Evolutionary conservation across 495 filamentous ascomycete species (phyloP), one percentile per base, ranked within the genome.

Genomic region (Arthonia radiata): DNA sequence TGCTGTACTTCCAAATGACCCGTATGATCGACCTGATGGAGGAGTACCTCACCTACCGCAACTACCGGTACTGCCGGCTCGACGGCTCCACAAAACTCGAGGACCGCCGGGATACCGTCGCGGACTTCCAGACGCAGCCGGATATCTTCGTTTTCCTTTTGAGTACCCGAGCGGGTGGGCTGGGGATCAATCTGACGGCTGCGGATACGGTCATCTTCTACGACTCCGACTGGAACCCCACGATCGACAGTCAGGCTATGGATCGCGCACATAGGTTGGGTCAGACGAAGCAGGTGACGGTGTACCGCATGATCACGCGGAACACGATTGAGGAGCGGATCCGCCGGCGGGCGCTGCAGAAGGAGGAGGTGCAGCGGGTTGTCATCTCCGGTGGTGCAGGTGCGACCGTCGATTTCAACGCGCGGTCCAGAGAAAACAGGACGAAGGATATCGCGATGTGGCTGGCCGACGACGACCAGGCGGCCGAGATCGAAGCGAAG

Each of bases 1-100:
- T 99, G 5, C 57, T 99, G n/a, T 99, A 99, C 57, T 99, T 99
- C 71, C 86, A 99, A 53, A 99, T 99, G 86, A 99, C 86, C n/a
- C 71, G 76, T 38, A 99, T 99, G 86, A 94, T 99, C 42, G 86
- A 99, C 42, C 54, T 99, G 18, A 93, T 93, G 73, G 86, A 99
- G 41, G 86, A 99, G 48, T 99, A 94, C 41, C 60, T 99, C 22
- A 94, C 86, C 3, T 94, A 92, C 53, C 72, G 86, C 37, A 92
- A 93, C 50, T 93, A 89, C 67, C 91, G 90, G 46, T 97, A 94
- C 53, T 81, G 83, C 32, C 74, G 86, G 12, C 64, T 97, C 17
- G 86, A 97, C 38, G 86, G 86, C 42, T 91, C 80, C 17, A 94
- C 86, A n/a, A 97, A 93, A 46, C 61, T 97, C 30, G 86, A 94